Evolutionary conservation across 23 red algal species (phyloP), one percentile per base, ranked within the genome.

Genomic region (Chondrus crispus): DNA sequence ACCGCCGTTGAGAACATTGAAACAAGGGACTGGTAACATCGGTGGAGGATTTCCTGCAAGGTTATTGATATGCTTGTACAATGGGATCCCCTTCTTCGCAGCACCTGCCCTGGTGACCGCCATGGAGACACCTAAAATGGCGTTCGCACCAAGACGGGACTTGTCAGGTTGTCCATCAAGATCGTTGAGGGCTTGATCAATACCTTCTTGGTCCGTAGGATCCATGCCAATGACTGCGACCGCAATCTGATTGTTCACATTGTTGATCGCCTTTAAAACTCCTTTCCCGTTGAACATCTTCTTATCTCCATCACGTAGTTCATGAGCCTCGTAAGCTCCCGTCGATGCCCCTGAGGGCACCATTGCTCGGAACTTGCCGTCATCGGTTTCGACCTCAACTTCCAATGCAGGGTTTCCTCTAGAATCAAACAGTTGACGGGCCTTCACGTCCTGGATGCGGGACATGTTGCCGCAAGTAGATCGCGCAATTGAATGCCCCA

Each of bases 101-200:
- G 97, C 97, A 4, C 97, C 97, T 19, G 97, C 97, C 18, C 97
- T 91, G 26, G 94, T 84, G 28, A 99, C 97, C 6, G 97, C 97
- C 97, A 99, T 99, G 8, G 94, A 96, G 20, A 96, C 97, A 46
- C 94, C 97, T n/a, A 99, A 55, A 44, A 99, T 96, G 49, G 94
- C 94, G 71, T 99, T 99, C 19, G 97, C 97, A 2, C 97, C 97
- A 18, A 99, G 78, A 44, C 94, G 84, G 57, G 82, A 72, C 73
- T 99, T 99, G 40, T 93, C 97, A 62, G 55, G 74, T 62, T 91
- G 95, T 1, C 97, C 97, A 90, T 99, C 97, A 33, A 94, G 77
- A 52, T 90, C 93, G 51, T 92, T 95, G 75, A 99, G 84, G 14
- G 85, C 82, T 52, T 89, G 81, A 70, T 99, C 97, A 33, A 99